Base-by-base conservation (phyloP, 345 rosid genomes). In the Streptanthus diversifolius region DNA sequence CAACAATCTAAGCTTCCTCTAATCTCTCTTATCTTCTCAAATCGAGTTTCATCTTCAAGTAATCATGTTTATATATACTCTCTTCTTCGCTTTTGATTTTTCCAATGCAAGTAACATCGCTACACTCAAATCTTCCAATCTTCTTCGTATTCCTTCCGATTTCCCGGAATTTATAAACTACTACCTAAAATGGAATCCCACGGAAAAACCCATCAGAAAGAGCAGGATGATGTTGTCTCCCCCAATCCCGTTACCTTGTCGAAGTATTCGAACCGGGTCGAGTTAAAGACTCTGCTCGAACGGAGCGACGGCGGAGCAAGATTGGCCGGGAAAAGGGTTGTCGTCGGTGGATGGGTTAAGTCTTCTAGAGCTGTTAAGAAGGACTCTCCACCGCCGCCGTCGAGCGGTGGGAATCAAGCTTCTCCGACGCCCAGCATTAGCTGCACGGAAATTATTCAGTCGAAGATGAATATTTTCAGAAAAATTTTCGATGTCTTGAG, bases 261-360 rank as follows among this genome's bases (percentile, higher is more conserved):
- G 2, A 86, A 79, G 75, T 88, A 87, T 70, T 87, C 98, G 21
- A 81, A 80, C 40, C 78, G 98, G 72, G 88, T 90, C 35, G 68
- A 80, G 58, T 25, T 90, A 55, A 85, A 81, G 79, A 79, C 82
- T 54, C 75, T 93, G 19, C 49, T 87, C 47, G 80, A 80, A 30
- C 65, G 83, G 1, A 68, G 59, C 7, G 90, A 88, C 57, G 81
- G 83, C 18, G 92, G 87, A 15, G 24, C 54, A 6, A 81, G 83
- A 9, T 54, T 86, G 14, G 41, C 56, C 3, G 91, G 90, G 1
- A 45, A 85, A 68, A 85, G 78, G 17, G 62, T 88, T 24, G 87
- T 88, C 56, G 52, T 90, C 25, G 98, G 98, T 3, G 98, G 98
- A n/a, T 91, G 98, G 98, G 91, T 93, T 8, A 91, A 83, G 83